phyloP scores from a whole-genome alignment of 192 early-diverging fungal genomes.

The Gaertneriomyces semiglobifer region DNA sequence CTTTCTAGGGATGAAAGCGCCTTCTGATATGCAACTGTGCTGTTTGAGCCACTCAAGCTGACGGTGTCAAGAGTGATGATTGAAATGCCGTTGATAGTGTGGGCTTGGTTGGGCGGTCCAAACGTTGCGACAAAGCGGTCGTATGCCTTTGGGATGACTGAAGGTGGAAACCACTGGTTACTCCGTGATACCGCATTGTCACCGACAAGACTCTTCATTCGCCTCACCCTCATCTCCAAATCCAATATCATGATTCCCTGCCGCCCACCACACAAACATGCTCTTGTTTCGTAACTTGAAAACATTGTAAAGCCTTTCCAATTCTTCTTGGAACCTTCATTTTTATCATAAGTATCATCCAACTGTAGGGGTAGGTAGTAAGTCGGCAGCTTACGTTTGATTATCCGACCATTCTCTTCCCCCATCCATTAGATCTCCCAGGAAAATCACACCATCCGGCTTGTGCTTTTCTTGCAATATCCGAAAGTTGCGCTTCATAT shows the following conservation, averaged over 20 bases:
- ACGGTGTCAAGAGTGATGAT: conserved; percentile 73
- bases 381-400: conserved; percentile 3
- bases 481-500: conserved; percentile 76
- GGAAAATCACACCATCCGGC: conserved; percentile 67
- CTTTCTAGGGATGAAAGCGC: conserved; percentile 50
- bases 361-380: not conserved
- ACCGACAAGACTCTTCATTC: not conserved
- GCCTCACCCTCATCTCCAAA: conserved; percentile 39
- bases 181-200: not conserved
- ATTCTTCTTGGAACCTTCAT: conserved; percentile 52
- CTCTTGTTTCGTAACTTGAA: conserved; percentile 42
- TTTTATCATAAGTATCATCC: not conserved
- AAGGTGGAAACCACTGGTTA: not conserved
- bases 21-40: conserved; percentile 42
- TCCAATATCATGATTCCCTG: conserved; percentile 94
- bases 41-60: conserved; percentile 50
- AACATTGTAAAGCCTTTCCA: conserved; percentile 50
- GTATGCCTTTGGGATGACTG: conserved; percentile 40
- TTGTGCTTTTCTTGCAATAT: conserved; percentile 50
- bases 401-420: conserved; percentile 42
- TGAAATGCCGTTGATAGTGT: conserved; percentile 42
- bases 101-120: conserved; percentile 36
- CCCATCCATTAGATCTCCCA: conserved; percentile 82
- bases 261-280: conserved; percentile 56
- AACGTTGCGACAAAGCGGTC: conserved; percentile 34